Percentiles rank a stretch among this genome's conserved stretches.
phyloP scores from a whole-genome alignment of 805 yeast genomes.

The Starmerella riodocensis region DNA sequence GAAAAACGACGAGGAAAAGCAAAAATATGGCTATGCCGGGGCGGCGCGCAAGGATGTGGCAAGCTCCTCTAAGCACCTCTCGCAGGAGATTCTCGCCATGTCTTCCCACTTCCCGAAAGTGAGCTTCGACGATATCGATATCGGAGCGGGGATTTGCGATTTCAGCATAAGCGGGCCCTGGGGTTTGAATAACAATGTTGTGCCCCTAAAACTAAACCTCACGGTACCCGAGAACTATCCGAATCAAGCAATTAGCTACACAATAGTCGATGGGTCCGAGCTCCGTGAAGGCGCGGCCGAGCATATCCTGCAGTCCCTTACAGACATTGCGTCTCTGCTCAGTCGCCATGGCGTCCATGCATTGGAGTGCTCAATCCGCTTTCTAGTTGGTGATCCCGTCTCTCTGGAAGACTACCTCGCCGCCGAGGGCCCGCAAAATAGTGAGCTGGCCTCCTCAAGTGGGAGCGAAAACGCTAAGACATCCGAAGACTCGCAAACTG shows the following conservation, averaged over 20 bases:
- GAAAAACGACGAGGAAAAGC: background rate
- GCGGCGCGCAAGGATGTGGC: slow-evolving; percentile 20
- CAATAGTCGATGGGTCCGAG: slow-evolving; percentile 1
- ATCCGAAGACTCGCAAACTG: too few relatives aligned
- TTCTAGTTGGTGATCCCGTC: slow-evolving; percentile 51
- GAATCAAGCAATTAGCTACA: slow-evolving; percentile 39
- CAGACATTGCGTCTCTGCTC: slow-evolving; percentile 43
- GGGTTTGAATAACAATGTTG: slow-evolving; percentile 37
- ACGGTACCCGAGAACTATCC: slow-evolving; percentile 69
- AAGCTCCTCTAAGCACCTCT: slow-evolving; percentile 31
- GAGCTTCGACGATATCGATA: slow-evolving; percentile 74
- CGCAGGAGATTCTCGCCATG: slow-evolving; percentile 80
- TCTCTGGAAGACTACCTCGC: slow-evolving; percentile 16
- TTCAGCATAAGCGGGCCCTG: slow-evolving; percentile 75
- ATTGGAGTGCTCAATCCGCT: slow-evolving; percentile 66
- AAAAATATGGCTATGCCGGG: background rate
- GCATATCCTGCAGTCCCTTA: slow-evolving; percentile 40
- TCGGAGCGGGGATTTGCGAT: slow-evolving; percentile 67
- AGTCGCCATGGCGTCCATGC: slow-evolving; percentile 51
- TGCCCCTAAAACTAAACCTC: slow-evolving; percentile 60
- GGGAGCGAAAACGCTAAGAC: too few relatives aligned
- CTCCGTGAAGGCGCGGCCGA: slow-evolving; percentile 29
- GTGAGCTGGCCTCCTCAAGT: background rate
- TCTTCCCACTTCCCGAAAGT: slow-evolving; percentile 84
- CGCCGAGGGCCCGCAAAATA: slow-evolving; percentile 1